phyloP scores from a whole-genome alignment of 176 grass and related monocot genomes.

The Aegilops speltoides region DNA sequence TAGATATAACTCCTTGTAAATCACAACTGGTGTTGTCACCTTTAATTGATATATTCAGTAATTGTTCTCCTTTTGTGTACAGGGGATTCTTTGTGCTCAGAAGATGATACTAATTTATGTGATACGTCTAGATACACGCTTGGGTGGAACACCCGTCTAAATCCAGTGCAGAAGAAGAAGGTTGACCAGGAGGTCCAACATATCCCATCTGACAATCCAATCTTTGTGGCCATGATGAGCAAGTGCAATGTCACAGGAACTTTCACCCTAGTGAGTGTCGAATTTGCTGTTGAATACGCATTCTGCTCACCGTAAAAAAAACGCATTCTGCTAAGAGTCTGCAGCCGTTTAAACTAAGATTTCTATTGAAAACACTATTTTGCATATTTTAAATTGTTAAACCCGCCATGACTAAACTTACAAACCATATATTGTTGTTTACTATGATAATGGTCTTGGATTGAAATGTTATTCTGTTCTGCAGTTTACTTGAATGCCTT shows the following conservation, averaged over 20 bases:
- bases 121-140: neutral
- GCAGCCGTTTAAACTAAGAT: neutral
- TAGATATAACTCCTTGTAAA: neutral
- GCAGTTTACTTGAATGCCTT: neutral
- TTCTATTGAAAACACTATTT: neutral
- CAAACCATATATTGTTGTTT: neutral
- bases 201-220: neutral
- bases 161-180: neutral
- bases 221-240: constrained; percentile 5
- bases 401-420: neutral
- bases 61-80: neutral
- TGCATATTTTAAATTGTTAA: neutral
- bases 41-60: neutral
- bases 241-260: neutral
- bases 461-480: neutral
- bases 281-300: neutral
- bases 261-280: neutral
- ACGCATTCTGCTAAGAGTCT: neutral
- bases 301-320: neutral
- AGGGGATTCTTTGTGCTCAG: neutral
- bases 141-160: constrained; percentile 7
- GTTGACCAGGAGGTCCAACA: constrained; percentile 4
- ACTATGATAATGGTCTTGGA: neutral
- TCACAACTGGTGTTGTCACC: neutral
- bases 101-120: neutral